A percentile compares a stretch with the other conserved stretches of the same genome.
phyloP scores from a whole-genome alignment of 306 rosid species.

The Astragalus glycyphyllos region DNA sequence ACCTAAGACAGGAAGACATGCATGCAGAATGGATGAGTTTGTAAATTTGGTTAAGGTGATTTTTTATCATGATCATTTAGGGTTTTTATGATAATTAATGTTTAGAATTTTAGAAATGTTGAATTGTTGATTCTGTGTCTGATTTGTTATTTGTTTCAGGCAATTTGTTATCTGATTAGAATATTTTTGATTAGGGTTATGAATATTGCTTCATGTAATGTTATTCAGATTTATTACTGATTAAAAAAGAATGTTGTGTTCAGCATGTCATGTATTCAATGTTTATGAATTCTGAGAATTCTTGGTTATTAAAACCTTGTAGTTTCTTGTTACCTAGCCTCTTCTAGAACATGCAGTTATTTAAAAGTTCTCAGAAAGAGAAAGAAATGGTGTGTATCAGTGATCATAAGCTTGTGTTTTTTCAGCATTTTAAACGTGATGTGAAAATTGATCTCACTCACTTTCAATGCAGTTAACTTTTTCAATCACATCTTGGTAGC shows the following conservation, averaged over 20 bases:
- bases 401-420: slow-evolving; percentile 16
- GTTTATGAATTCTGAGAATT: neutral
- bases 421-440: neutral
- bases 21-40: slow-evolving; percentile 1
- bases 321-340: neutral
- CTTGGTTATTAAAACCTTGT: neutral
- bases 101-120: neutral
- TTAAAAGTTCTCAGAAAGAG: slow-evolving; percentile 2
- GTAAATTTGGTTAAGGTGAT: neutral
- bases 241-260: neutral
- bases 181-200: neutral
- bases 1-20: slow-evolving; percentile 1
- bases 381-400: neutral
- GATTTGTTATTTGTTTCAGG: neutral
- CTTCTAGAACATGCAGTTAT: neutral
- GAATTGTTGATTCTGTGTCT: neutral
- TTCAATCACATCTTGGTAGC: slow-evolving; percentile 20
- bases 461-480: neutral
- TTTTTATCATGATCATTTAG: slow-evolving; percentile 9
- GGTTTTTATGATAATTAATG: slow-evolving; percentile 4
- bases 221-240: neutral
- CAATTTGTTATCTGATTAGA: neutral
- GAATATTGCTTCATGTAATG: neutral
- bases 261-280: neutral
- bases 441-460: slow-evolving; percentile 20